phyloP scores from a whole-genome alignment of 2,329 filamentous ascomycete species.

The Ascochyta fabae region DNA sequence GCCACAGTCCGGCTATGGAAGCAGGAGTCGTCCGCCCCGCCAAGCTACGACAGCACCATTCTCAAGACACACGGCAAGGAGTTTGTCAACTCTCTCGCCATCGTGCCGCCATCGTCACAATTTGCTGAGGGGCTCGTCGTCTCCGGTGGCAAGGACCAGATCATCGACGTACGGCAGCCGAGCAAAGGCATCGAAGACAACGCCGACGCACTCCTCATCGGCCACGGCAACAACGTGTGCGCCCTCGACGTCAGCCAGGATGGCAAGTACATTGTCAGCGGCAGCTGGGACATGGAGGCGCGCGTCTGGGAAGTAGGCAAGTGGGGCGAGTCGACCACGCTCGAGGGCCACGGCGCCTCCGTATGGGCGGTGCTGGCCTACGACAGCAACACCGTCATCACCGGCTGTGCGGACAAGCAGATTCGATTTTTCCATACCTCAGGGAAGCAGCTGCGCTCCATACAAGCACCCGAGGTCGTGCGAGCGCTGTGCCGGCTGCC shows the following conservation, averaged over 20 bases:
- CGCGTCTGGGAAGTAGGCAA: constrained; percentile 85
- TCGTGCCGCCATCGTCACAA: constrained; percentile 70
- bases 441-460: constrained; percentile 68
- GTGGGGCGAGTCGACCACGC: constrained; percentile 76
- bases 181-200: constrained; percentile 71
- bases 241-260: constrained; percentile 78
- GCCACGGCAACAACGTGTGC: constrained; percentile 88
- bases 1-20: constrained; percentile 89
- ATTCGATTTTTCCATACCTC: constrained; percentile 80
- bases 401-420: constrained; percentile 84
- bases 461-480: constrained; percentile 78
- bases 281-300: constrained; percentile 90
- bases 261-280: constrained; percentile 80
- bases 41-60: constrained; percentile 77
- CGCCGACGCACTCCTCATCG: constrained; percentile 83
- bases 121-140: constrained; percentile 82
- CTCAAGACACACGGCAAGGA: constrained; percentile 76
- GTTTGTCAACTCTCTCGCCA: constrained; percentile 87
- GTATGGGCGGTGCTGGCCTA: constrained; percentile 94
- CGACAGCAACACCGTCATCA: constrained; percentile 76
- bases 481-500: constrained; percentile 88
- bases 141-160: constrained; percentile 87
- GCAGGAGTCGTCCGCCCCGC: constrained; percentile 68
- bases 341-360: constrained; percentile 78
- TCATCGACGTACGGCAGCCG: constrained; percentile 87